Base-by-base conservation (phyloP, 352 stramenopile genomes). In the Paralagenidium karlingii region DNA sequence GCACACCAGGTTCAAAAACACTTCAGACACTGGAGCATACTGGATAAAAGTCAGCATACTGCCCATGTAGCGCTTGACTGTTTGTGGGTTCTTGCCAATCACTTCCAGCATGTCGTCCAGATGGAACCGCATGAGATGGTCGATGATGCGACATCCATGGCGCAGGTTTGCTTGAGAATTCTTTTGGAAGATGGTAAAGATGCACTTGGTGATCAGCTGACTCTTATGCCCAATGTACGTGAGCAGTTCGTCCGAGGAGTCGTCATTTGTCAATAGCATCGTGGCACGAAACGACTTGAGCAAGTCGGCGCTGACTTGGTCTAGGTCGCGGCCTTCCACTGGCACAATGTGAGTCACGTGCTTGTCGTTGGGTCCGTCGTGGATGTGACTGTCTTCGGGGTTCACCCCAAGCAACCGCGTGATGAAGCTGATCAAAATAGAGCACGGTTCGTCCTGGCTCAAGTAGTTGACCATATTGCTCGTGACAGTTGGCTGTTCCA, bases 41-140 rank as follows among this genome's bases (percentile, higher is more conserved):
- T 86, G 76, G 7, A 93, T 52, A 40, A 85, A 75, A 30, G 56
- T 53, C 33, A 95, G 59, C 78, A 95, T 87, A 15, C 55, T 54
- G n/a, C 74, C 74, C 55, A 95, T 77, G 58, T 91, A 88, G 12
- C 78, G 62, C 43, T 77, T 43, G 12, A 83, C 67, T 0, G 76
- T 87, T 6, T 51, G 47, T 3, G 55, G 49, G 53, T 75, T 68
- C 33, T 61, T 51, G 24, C 76, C 79, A 22, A 95, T 38, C 3
- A 89, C 69, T 3, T 92, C 70, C 49, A 94, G 88, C 21, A 95
- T 76, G 49, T 94, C 73, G 51, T 95, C 73, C 32, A 91, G 50
- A 38, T 92, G 78, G 25, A 82, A 79, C 13, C 80, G 71, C 41
- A 94, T 55, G 21, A 95, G 34, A 33, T 86, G 66, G 50, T 95